Evolutionary conservation across 805 yeast species (phyloP).

Genomic region (Candida nanaspora): DNA sequence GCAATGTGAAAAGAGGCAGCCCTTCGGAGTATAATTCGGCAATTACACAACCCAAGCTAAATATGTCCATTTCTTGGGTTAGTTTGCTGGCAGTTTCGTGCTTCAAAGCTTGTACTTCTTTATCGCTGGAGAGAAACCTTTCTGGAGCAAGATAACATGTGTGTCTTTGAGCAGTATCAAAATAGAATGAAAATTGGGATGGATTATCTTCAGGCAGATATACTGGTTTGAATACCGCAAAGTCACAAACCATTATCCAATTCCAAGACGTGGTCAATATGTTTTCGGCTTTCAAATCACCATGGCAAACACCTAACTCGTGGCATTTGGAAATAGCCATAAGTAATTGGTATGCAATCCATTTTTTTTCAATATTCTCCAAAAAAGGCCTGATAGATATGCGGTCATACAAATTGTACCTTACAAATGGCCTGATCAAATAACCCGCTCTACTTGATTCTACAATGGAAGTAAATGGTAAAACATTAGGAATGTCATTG

Average conservation of each 20-base stretch:
- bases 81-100: constrained; percentile 23
- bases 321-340: constrained; percentile 62
- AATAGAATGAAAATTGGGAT: constrained; percentile 82
- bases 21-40: constrained; percentile 89
- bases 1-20: constrained; percentile 73
- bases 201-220: constrained; percentile 90
- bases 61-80: constrained; percentile 70
- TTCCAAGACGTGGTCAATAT: constrained; percentile 82
- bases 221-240: constrained; percentile 79
- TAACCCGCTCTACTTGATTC: constrained; percentile 93
- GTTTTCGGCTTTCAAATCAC: constrained; percentile 90
- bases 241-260: constrained; percentile 78
- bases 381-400: constrained; percentile 82
- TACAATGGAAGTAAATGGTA: constrained; percentile 66
- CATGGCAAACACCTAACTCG: constrained; percentile 58
- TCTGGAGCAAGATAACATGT: constrained; percentile 94
- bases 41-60: constrained; percentile 78
- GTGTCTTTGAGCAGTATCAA: constrained; percentile 83
- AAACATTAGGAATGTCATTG: constrained; percentile 47
- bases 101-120: constrained; percentile 7
- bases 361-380: constrained; percentile 70
- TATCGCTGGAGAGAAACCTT: constrained; percentile 45
- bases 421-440: constrained; percentile 72
- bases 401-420: constrained; percentile 80
- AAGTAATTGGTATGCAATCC: constrained; percentile 78